phyloP scores from a whole-genome alignment of 345 rosid genomes.

The Viola odorata region DNA sequence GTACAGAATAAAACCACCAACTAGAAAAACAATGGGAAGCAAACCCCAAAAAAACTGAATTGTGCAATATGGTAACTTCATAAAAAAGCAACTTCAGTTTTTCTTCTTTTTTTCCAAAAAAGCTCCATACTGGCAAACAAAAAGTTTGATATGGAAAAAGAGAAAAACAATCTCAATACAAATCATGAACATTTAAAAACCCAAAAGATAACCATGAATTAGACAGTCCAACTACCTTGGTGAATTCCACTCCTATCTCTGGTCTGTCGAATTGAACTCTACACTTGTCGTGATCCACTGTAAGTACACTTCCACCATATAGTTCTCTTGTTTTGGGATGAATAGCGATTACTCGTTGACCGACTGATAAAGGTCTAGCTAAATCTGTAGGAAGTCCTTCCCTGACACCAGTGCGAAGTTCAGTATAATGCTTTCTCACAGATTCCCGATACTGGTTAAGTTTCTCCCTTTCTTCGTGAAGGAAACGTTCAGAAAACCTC shows the following conservation, averaged over 20 bases:
- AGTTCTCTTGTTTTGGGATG: slow-evolving; percentile 30
- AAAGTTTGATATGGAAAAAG: not conserved
- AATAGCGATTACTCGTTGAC: slow-evolving; percentile 24
- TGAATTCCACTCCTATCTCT: slow-evolving; percentile 26
- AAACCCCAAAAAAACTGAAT: no score
- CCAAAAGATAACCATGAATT: not conserved
- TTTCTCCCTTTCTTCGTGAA: slow-evolving; percentile 27
- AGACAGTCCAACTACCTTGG: slow-evolving; percentile 14
- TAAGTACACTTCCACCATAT: slow-evolving; percentile 26
- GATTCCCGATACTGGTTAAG: slow-evolving; percentile 27
- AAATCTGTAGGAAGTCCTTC: slow-evolving; percentile 34
- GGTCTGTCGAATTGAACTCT: slow-evolving; percentile 29
- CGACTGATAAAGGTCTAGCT: slow-evolving; percentile 31
- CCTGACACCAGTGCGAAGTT: slow-evolving; percentile 20
- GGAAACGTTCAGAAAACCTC: slow-evolving; percentile 27
- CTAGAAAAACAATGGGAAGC: no score
- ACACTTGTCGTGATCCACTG: slow-evolving; percentile 28
- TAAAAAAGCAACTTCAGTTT: no score
- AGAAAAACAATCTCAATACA: not conserved
- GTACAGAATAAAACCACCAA: no score
- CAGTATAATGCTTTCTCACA: slow-evolving; percentile 29
- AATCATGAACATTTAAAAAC: not conserved
- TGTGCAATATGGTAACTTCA: no score
- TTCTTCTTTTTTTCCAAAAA: not conserved
- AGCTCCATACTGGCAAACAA: not conserved